Conservation (phyloP, 352 stramenopile species). For the Globisporangium echinulatum region DNA sequence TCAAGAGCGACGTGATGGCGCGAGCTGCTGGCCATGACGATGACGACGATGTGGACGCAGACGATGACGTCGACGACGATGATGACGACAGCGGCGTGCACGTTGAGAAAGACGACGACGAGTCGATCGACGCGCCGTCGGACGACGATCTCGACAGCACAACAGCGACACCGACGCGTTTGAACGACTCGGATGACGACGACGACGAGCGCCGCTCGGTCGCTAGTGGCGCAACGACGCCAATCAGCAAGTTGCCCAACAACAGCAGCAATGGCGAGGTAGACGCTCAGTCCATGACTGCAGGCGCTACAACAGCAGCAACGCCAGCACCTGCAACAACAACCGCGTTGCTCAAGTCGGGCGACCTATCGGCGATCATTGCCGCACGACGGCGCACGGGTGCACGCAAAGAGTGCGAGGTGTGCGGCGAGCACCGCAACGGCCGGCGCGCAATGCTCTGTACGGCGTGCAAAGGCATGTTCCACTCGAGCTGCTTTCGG, state of each 20-base stretch:
- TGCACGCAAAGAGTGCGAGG: conserved; percentile 62
- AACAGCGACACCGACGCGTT: conserved; percentile 31
- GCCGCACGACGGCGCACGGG: conserved; percentile 56
- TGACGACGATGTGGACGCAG: conserved; percentile 16
- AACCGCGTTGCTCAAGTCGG: conserved; percentile 35
- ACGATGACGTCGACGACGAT: conserved; percentile 24
- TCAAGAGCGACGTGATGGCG: conserved; percentile 10
- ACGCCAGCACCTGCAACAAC: conserved; percentile 4
- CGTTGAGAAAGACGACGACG: conserved; percentile 74
- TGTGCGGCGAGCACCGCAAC: conserved; percentile 69
- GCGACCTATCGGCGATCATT: conserved; percentile 56
- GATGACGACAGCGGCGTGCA: conserved; percentile 51
- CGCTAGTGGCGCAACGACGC: too few relatives aligned
- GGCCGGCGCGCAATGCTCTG: conserved; percentile 74
- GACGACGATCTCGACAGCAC: conserved; percentile 74
- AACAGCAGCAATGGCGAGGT: too few relatives aligned
- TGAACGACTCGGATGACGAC: conserved; percentile 41
- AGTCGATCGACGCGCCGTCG: conserved; percentile 62
- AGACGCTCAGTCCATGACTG: neutral
- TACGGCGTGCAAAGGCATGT: conserved; percentile 76
- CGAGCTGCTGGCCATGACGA: conserved; percentile 13
- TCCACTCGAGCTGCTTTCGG: conserved; percentile 79
- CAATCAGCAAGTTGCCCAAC: too few relatives aligned
- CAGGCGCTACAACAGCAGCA: conserved; percentile 7
- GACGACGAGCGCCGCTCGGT: neutral